These are phyloP conservation scores for Camellia oleifera DNA, from an alignment of 179 eudicot genomes.

Conservation along the genomic window DNA sequence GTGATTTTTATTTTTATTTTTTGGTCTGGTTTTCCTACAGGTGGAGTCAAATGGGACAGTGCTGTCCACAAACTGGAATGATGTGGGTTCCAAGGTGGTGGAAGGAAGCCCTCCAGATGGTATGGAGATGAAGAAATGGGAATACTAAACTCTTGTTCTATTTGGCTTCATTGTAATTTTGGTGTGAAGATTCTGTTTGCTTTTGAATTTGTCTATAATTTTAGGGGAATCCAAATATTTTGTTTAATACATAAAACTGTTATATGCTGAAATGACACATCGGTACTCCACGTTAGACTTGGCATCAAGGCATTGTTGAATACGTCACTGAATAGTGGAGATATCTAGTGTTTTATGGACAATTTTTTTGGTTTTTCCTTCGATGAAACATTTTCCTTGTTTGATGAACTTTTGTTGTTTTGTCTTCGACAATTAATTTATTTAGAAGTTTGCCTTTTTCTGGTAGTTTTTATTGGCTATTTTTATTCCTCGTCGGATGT, in stretches of 20 bases:
- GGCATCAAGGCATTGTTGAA: not conserved
- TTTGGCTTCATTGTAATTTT: not conserved
- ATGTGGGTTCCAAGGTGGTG: conserved; percentile 86
- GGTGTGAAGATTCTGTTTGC: not conserved
- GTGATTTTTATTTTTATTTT: not conserved
- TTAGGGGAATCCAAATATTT: not conserved
- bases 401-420: not conserved
- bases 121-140: conserved; percentile 98
- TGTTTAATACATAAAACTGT: not conserved
- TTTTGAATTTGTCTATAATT: conserved; percentile 8
- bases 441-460: too few species aligned
- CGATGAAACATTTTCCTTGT: not conserved
- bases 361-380: not conserved
- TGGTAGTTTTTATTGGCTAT: too few species aligned
- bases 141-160: conserved; percentile 29
- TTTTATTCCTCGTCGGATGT: too few species aligned
- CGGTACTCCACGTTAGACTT: not conserved
- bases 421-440: too few species aligned
- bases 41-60: conserved; percentile 96
- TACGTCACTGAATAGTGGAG: not conserved
- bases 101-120: conserved; percentile 97
- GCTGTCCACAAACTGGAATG: conserved; percentile 96
- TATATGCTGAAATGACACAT: not conserved
- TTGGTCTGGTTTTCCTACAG: conserved; percentile 29
- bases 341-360: not conserved